Evolutionary conservation across 2,329 filamentous ascomycete species (phyloP).

Genomic region (Paraphoma chrysanthemicola): DNA sequence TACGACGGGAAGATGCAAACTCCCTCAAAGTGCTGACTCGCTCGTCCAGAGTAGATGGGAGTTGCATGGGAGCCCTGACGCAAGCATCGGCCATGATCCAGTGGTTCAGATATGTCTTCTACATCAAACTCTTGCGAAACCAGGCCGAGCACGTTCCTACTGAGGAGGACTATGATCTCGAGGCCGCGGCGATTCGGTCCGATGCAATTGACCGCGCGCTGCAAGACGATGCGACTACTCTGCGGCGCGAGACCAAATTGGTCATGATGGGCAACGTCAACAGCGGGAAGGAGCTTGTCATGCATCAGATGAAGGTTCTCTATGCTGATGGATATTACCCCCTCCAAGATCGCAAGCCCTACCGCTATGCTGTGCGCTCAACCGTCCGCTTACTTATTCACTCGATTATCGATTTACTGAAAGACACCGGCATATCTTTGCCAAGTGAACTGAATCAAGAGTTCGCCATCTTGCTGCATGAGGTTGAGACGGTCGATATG

Average conservation of each 20-base stretch:
- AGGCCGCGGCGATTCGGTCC: slow-evolving; percentile 40
- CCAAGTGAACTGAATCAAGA: slow-evolving; percentile 31
- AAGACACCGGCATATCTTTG: slow-evolving; percentile 43
- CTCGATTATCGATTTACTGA: slow-evolving; percentile 44
- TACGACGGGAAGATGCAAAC: slow-evolving; percentile 40
- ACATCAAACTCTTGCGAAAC: slow-evolving; percentile 32
- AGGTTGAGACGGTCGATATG: slow-evolving; percentile 39
- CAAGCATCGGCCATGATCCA: slow-evolving; percentile 43
- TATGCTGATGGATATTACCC: slow-evolving; percentile 45
- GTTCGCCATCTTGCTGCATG: slow-evolving; percentile 43
- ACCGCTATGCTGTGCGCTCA: slow-evolving; percentile 35
- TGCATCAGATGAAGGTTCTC: slow-evolving; percentile 45
- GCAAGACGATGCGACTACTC: slow-evolving; percentile 40
- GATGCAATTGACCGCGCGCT: slow-evolving; percentile 45
- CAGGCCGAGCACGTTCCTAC: slow-evolving; percentile 26
- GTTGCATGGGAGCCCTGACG: slow-evolving; percentile 35
- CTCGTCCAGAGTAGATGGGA: slow-evolving; percentile 38
- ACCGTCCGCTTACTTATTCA: slow-evolving; percentile 40
- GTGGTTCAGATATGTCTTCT: slow-evolving; percentile 39
- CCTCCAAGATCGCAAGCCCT: slow-evolving; percentile 35
- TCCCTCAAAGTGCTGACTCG: slow-evolving; percentile 35
- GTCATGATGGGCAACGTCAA: slow-evolving; percentile 37
- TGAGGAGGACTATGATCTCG: slow-evolving; percentile 39
- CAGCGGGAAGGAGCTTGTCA: slow-evolving; percentile 45
- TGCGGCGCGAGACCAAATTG: slow-evolving; percentile 44